phyloP scores from a whole-genome alignment of 2,329 filamentous ascomycete species.

The Daldinia sp. region DNA sequence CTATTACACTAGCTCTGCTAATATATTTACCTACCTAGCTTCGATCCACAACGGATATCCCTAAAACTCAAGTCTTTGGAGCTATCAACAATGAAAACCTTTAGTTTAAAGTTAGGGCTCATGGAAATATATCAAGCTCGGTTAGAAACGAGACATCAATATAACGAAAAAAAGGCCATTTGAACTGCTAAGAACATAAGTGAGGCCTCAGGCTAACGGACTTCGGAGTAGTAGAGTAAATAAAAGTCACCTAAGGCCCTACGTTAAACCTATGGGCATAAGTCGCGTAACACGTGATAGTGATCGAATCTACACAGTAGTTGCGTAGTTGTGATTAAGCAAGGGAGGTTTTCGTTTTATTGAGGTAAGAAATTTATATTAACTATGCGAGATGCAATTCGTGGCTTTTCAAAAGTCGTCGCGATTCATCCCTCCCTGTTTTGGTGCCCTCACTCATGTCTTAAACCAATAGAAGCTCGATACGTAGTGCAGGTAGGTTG shows the following conservation, averaged over 20 bases:
- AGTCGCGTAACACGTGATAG: neutral
- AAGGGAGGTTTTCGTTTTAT: neutral
- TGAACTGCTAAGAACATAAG: neutral
- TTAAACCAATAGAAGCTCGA: constrained; percentile 24
- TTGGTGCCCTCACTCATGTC: constrained; percentile 7
- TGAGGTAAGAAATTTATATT: neutral
- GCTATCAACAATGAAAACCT: too few species aligned
- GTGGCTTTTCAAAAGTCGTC: neutral
- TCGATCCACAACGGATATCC: too few species aligned
- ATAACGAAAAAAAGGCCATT: neutral
- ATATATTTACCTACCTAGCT: too few species aligned
- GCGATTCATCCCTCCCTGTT: neutral
- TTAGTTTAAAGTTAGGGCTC: neutral
- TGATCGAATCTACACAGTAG: neutral
- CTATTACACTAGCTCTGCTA: too few species aligned
- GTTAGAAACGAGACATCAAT: neutral
- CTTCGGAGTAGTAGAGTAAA: neutral
- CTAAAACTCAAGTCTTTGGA: too few species aligned
- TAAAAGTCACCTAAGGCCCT: neutral
- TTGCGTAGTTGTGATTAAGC: neutral
- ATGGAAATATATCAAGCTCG: neutral
- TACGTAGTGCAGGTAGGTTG: neutral
- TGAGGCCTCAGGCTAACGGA: neutral
- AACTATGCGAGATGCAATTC: neutral
- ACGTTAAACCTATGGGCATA: neutral